Evolutionary conservation across 2,329 filamentous ascomycete species (phyloP).

Genomic region (Ascocoryne sarcoides): DNA sequence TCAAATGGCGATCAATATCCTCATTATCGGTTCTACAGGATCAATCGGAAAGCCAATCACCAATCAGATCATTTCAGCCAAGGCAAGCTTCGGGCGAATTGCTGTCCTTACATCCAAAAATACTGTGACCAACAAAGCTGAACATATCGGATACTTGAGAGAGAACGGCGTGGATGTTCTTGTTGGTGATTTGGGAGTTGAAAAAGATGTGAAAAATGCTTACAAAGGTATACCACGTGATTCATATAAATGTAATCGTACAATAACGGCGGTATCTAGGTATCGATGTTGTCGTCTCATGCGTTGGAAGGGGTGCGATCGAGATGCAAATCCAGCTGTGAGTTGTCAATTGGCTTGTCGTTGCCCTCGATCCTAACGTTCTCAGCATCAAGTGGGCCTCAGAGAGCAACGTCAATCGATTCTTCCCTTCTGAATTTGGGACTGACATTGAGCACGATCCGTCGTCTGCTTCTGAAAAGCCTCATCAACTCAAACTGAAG

Average conservation of each 20-base stretch:
- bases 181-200: slow-evolving; percentile 44
- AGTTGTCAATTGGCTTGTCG: slow-evolving; percentile 45
- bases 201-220: slow-evolving; percentile 44
- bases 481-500: slow-evolving; percentile 62
- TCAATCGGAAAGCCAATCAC: slow-evolving; percentile 43
- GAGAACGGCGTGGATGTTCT: slow-evolving; percentile 45
- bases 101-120: slow-evolving; percentile 48
- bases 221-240: slow-evolving; percentile 33
- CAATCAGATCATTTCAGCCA: slow-evolving; percentile 37
- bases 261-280: slow-evolving; percentile 21
- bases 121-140: slow-evolving; percentile 41
- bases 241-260: background rate
- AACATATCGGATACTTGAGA: slow-evolving; percentile 34
- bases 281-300: slow-evolving; percentile 57
- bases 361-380: no score
- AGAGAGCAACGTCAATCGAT: slow-evolving; percentile 53
- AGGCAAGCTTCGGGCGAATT: slow-evolving; percentile 38
- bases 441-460: slow-evolving; percentile 46
- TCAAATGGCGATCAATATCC: slow-evolving; percentile 30
- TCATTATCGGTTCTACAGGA: slow-evolving; percentile 45
- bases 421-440: slow-evolving; percentile 51
- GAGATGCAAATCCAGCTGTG: slow-evolving; percentile 41
- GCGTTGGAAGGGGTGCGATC: slow-evolving; percentile 55
- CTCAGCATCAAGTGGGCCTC: no score
- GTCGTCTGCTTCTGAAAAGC: slow-evolving; percentile 49